Evolutionary conservation across 169 alveolate species (phyloP), one percentile per base, ranked within the genome.

Genomic region (Cystoisospora suis): DNA sequence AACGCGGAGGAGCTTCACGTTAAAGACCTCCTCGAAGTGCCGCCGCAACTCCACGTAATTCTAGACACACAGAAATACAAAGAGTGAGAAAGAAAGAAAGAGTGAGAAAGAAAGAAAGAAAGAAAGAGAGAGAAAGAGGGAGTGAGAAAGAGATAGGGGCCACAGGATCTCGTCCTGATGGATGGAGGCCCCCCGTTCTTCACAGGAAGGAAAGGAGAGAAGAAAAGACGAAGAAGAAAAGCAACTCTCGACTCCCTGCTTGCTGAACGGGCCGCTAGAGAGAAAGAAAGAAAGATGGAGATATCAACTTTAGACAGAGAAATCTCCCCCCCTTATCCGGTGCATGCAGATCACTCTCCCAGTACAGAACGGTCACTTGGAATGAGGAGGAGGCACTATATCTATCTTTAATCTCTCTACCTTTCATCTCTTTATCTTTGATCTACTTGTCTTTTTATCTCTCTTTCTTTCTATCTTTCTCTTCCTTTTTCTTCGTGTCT

Each of bases 11-110:
- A 95, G 85, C 42, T 83, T 75, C 38, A 97, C 70, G 79, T 96
- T 95, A 87, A 95, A 96, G 87, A 96, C 94, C 56, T 93, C 94
- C 40, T 90, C 94, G 91, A 97, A 96, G 94, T 97, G 98, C 44
- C 94, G 95, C n/a, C 95, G 94, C 75, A 97, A 92, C 56, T 96
- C 98, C 6, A 65, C 87, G 23, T 75, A 87, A 86, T 95, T 89
- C 93, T 80, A 93, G 32, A 49, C 44, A 75, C 23, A 12, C 17
- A 47, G 34, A n/a, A 32, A 87, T 32, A 34, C 53, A 53, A 12
- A 32, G 5, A 72, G 29, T 34, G 83, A 32, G 40, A 29, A 34
- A 72, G 29, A 72, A 20, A 29, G 42, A 32, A 72, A 42, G 40
- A 15, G 40, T 42, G 40, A 72, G 38, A 3, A 9, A 9, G 38